Evolutionary conservation across 2,329 filamentous ascomycete genomes (phyloP), one percentile per base, ranked within the genome.

Genomic region (Aspergillus pseudotamarii): DNA sequence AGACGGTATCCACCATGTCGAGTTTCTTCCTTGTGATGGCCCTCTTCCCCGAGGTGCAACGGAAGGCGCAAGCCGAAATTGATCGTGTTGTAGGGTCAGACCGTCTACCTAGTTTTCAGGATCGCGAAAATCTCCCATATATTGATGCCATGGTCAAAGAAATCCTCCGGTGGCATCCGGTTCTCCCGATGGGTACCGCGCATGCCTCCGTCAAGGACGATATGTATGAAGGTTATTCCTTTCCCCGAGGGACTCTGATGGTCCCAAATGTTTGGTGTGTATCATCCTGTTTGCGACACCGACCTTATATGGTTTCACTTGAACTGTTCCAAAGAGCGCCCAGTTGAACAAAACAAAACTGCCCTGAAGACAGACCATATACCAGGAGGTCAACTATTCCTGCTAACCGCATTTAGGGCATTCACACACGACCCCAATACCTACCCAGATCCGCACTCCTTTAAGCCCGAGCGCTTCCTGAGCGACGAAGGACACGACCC

Each of bases 21-120:
- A 71, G 65, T 0, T 86, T 86, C 67, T 75, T 84, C 23, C 76
- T 87, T 0, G 84, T 83, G 0, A 86, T 86, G 71, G 80, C 77
- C 11, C 75, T 84, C n/a, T 83, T 81, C 32, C 81, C 81, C 0
- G 79, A 81, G 12, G 82, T 84, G 28, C 80, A 86, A 26, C 80
- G 79, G 1, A 85, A 84, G 65, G 81, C 81, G 0, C 80, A 84
- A 28, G 72, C 74, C 12, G 78, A 81, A 57, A 72, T 82, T 19
- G 79, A 81, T 62, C 66, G 62, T 0, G 76, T 80, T 6, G 58
- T 79, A 23, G 79, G 77, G 0, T 12, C 56, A 8, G 63, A 69
- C 23, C 66, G 68, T 0, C 75, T 77, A 8, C 72, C 77, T 0
- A 77, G 69, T 4, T 78, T 78, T 45, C 64, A 72, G 1, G 82